Conservation (phyloP, 2,329 filamentous ascomycete species). For the Grosmannia huntii region DNA sequence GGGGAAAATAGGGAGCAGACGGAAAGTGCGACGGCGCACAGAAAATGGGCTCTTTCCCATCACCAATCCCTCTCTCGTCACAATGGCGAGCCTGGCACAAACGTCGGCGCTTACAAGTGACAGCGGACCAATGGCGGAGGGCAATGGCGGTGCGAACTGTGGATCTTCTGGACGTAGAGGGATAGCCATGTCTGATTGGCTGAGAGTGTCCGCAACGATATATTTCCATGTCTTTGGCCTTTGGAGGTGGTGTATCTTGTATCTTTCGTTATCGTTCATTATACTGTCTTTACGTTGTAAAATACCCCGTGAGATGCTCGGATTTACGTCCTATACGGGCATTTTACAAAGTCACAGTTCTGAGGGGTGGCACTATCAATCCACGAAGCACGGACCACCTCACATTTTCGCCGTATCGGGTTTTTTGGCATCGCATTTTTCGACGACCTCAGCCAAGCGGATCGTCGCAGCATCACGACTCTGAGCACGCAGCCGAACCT, state of each 20-base stretch:
- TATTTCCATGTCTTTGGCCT: too few species aligned
- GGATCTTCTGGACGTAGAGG: not conserved
- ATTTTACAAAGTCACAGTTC: too few species aligned
- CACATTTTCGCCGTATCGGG: not conserved
- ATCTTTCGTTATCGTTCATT: too few species aligned
- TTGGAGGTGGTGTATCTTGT: too few species aligned
- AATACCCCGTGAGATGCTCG: too few species aligned
- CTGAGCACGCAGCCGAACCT: not conserved
- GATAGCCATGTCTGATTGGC: not conserved
- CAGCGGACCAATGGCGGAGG: slow-evolving; percentile 5
- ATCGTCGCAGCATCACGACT: not conserved
- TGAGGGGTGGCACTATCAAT: not conserved
- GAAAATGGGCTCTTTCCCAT: not conserved
- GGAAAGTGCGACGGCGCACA: not conserved
- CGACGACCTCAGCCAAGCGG: not conserved
- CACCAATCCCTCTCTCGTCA: not conserved
- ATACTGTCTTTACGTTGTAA: not conserved
- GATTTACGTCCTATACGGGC: too few species aligned
- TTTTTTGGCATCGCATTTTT: not conserved
- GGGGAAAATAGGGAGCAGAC: not conserved
- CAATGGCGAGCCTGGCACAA: not conserved
- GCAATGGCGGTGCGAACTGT: not conserved
- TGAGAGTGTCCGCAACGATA: not conserved
- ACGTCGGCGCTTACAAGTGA: slow-evolving; percentile 1
- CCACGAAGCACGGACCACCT: not conserved